Percentiles rank a stretch among this genome's conserved stretches.
phyloP scores from a whole-genome alignment of 768 basidiomycete species.

The Suillus variegatus region DNA sequence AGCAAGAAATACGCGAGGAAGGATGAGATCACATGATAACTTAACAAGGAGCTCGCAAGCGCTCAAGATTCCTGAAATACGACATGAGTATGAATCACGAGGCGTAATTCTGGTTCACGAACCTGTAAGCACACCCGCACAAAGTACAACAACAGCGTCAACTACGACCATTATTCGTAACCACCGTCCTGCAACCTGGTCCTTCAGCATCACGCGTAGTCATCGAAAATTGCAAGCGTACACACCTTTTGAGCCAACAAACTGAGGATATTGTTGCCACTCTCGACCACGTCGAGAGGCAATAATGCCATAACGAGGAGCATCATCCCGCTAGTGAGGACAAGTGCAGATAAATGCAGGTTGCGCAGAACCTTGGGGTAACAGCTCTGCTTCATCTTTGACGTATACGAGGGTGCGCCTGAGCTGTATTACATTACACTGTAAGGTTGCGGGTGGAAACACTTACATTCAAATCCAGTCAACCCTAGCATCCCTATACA shows the following conservation, averaged over 20 bases:
- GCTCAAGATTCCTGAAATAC: slow-evolving; percentile 50
- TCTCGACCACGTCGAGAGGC: slow-evolving; percentile 48
- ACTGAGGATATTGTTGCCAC: slow-evolving; percentile 63
- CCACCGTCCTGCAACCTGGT: slow-evolving; percentile 60
- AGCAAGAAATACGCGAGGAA: slow-evolving; percentile 55
- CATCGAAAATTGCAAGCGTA: slow-evolving; percentile 3
- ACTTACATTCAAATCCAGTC: slow-evolving; percentile 68
- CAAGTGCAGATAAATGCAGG: slow-evolving; percentile 58
- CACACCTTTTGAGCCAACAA: slow-evolving; percentile 59
- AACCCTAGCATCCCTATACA: slow-evolving; percentile 73
- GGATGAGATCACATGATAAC: slow-evolving; percentile 57
- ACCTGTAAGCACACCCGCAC: slow-evolving; percentile 73
- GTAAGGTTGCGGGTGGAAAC: neutral
- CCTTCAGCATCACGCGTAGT: slow-evolving; percentile 1
- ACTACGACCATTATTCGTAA: slow-evolving; percentile 61
- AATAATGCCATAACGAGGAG: slow-evolving; percentile 60
- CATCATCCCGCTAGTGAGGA: slow-evolving; percentile 58
- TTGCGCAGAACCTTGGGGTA: slow-evolving; percentile 67
- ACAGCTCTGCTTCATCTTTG: slow-evolving; percentile 54
- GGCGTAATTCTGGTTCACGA: slow-evolving; percentile 10
- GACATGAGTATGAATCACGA: slow-evolving; percentile 5
- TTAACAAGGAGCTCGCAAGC: slow-evolving; percentile 61
- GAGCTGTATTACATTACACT: slow-evolving; percentile 12
- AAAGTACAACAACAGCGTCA: slow-evolving; percentile 72
- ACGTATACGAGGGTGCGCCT: slow-evolving; percentile 67